A percentile compares a stretch with the other conserved stretches of the same genome.
Evolutionary conservation across 176 grass and related monocot species (phyloP).

Genomic region (Puccinellia tenuiflora): DNA sequence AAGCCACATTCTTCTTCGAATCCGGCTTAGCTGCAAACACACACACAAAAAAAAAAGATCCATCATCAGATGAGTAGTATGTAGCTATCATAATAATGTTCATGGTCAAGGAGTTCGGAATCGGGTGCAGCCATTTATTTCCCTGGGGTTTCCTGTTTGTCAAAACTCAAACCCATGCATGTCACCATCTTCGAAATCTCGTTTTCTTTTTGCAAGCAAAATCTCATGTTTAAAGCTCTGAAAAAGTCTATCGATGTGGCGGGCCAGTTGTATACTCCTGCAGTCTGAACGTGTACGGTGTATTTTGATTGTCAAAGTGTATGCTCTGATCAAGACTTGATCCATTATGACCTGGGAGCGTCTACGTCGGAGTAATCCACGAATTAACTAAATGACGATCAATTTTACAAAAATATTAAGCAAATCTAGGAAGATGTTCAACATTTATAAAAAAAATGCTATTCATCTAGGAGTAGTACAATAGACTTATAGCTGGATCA

Average conservation of each 20-base stretch:
- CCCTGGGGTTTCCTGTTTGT: neutral
- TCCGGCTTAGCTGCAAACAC: neutral
- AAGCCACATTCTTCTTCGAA: neutral
- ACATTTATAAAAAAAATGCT: too few species aligned
- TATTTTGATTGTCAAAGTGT: neutral
- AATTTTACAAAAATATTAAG: too few species aligned
- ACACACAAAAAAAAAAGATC: neutral
- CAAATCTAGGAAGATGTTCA: too few species aligned
- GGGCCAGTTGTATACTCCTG: too few species aligned
- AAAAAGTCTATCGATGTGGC: neutral
- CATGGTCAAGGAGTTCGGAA: neutral
- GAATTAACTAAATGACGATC: too few species aligned
- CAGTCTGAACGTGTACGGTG: neutral
- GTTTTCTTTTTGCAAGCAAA: neutral
- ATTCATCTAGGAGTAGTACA: too few species aligned
- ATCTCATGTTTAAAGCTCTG: too few species aligned
- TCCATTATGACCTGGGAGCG: too few species aligned
- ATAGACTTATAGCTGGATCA: too few species aligned
- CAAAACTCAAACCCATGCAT: too few species aligned
- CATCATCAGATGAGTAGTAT: too few species aligned
- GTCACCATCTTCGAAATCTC: neutral
- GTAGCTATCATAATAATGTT: neutral
- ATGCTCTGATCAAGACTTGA: neutral
- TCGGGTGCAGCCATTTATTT: neutral
- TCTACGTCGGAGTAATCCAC: too few species aligned